Percentiles rank a stretch among this genome's conserved stretches.
These are phyloP conservation scores for Collybiopsis luxurians DNA, from an alignment of 768 basidiomycete species.

Conservation along the genomic window DNA sequence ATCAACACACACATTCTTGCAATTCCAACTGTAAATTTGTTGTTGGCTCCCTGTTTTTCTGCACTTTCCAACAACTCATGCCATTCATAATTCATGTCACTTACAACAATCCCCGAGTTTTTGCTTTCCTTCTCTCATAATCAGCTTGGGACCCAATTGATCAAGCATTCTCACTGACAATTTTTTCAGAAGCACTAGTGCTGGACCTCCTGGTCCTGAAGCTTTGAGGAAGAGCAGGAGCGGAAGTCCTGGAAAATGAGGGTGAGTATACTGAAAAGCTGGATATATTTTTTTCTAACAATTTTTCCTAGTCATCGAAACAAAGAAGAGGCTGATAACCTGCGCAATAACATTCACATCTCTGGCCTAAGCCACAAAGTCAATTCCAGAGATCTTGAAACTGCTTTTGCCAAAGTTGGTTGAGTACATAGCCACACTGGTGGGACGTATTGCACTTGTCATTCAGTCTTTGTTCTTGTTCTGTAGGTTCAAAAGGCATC, in stretches of 20 bases:
- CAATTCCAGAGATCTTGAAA: slow-evolving; percentile 86
- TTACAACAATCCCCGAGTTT: slow-evolving; percentile 19
- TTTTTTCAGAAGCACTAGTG: slow-evolving; percentile 33
- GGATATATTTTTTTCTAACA: slow-evolving; percentile 9
- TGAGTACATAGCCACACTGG: slow-evolving; percentile 46
- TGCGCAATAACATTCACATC: slow-evolving; percentile 65
- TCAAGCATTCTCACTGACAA: slow-evolving; percentile 64
- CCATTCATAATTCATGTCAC: neutral
- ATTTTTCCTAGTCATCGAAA: slow-evolving; percentile 25
- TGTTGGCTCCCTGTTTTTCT: neutral
- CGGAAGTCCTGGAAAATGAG: slow-evolving; percentile 69
- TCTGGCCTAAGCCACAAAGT: slow-evolving; percentile 55
- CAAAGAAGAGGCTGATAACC: slow-evolving; percentile 49
- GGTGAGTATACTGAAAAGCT: slow-evolving; percentile 47
- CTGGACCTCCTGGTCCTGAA: slow-evolving; percentile 53
- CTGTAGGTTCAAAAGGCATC: slow-evolving; percentile 75
- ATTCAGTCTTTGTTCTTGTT: slow-evolving; percentile 7
- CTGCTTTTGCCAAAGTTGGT: slow-evolving; percentile 85
- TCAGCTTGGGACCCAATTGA: slow-evolving; percentile 86
- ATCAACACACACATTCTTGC: slow-evolving; percentile 4
- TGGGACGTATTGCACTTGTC: too few relatives aligned
- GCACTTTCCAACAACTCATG: neutral
- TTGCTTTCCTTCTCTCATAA: slow-evolving; percentile 24
- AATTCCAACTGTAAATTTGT: neutral
- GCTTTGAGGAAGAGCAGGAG: slow-evolving; percentile 69